A percentile compares a stretch with the other conserved stretches of the same genome.
Conservation (phyloP, 2,329 filamentous ascomycete species). For the Penicillium sp. region DNA sequence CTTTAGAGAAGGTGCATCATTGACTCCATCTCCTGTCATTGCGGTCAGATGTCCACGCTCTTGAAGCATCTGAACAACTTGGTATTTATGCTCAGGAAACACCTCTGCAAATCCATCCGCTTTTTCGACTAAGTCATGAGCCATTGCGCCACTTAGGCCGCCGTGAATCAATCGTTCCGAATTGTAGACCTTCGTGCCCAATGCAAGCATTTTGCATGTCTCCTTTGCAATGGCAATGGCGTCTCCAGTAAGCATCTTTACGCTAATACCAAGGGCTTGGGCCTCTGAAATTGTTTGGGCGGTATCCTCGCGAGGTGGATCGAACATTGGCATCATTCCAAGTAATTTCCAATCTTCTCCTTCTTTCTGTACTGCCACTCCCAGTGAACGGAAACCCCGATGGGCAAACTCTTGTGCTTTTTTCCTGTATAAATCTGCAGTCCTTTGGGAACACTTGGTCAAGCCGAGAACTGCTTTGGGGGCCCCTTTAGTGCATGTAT, state of each 20-base stretch:
- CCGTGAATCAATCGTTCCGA: conserved; percentile 73
- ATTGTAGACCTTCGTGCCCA: conserved; percentile 77
- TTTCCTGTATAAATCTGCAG: conserved; percentile 62
- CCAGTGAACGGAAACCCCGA: conserved; percentile 74
- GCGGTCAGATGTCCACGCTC: conserved; percentile 68
- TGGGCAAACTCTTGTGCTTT: conserved; percentile 73
- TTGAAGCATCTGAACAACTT: conserved; percentile 71
- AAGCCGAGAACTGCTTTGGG: conserved; percentile 70
- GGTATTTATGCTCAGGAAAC: conserved; percentile 72
- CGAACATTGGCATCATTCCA: conserved; percentile 76
- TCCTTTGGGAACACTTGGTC: conserved; percentile 63
- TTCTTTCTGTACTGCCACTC: conserved; percentile 73
- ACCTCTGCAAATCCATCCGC: conserved; percentile 72
- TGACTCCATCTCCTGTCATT: conserved; percentile 73
- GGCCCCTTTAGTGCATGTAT: conserved; percentile 72
- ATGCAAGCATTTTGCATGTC: conserved; percentile 75
- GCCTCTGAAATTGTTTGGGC: conserved; percentile 74
- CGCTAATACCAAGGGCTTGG: conserved; percentile 69
- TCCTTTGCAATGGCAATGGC: conserved; percentile 76
- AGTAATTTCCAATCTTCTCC: conserved; percentile 69
- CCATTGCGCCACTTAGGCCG: conserved; percentile 67
- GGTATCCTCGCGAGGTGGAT: conserved; percentile 73
- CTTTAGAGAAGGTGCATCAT: conserved; percentile 69
- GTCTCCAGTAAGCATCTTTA: conserved; percentile 79
- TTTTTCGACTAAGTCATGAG: conserved; percentile 71